These are phyloP conservation scores for Conoideocrella luteorostrata DNA, from an alignment of 2,329 filamentous ascomycete genomes.

Conservation along the genomic window DNA sequence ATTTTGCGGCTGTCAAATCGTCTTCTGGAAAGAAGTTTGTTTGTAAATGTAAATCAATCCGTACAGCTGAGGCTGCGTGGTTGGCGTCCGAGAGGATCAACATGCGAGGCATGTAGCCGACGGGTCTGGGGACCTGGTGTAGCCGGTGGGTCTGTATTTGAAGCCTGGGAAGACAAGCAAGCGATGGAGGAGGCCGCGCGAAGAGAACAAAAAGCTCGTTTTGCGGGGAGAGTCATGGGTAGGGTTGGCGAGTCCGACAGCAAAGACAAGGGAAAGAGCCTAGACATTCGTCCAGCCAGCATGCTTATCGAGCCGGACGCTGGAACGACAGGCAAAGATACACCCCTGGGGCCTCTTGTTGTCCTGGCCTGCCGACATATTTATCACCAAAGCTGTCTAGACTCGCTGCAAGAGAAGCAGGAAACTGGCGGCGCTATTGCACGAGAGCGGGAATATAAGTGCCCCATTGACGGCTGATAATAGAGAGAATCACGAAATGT, in stretches of 20 bases:
- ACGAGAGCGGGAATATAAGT: constrained; percentile 45
- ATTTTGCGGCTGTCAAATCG: constrained; percentile 79
- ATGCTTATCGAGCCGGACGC: constrained; percentile 28
- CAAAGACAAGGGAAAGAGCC: constrained; percentile 39
- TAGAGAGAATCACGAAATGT: constrained; percentile 3
- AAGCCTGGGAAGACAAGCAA: constrained; percentile 68
- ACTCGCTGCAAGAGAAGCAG: constrained; percentile 53
- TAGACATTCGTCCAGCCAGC: constrained; percentile 33
- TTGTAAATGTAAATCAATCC: constrained; percentile 72
- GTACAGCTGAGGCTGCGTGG: constrained; percentile 71
- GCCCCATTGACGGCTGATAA: constrained; percentile 50
- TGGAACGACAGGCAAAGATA: constrained; percentile 26
- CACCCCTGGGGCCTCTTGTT: constrained; percentile 57
- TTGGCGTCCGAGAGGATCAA: constrained; percentile 81
- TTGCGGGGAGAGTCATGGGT: constrained; percentile 32
- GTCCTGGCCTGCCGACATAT: constrained; percentile 66
- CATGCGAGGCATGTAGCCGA: constrained; percentile 78
- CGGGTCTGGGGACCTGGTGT: constrained; percentile 87
- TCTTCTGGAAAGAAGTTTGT: constrained; percentile 82
- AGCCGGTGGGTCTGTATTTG: constrained; percentile 63
- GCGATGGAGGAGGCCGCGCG: constrained; percentile 39
- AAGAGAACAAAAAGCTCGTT: constrained; percentile 34
- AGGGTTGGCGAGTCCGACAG: constrained; percentile 23
- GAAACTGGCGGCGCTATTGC: constrained; percentile 41
- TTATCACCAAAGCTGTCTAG: constrained; percentile 63